Evolutionary conservation across 179 eudicot species (phyloP).

Genomic region (Silene vulgaris): DNA sequence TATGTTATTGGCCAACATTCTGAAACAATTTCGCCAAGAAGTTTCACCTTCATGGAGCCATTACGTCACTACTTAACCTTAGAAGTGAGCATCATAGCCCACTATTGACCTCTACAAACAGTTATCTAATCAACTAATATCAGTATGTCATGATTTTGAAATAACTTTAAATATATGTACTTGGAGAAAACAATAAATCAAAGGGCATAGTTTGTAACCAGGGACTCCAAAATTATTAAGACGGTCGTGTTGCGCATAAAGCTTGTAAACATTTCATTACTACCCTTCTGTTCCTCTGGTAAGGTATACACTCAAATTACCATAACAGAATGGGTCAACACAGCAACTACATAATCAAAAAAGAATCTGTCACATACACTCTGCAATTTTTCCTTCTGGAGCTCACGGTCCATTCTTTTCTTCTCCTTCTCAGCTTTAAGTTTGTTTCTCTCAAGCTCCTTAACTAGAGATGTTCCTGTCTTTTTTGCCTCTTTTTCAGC

Average conservation of each 20-base stretch:
- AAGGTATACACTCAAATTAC: not conserved
- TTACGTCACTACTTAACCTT: constrained; percentile 5
- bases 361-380: constrained; percentile 45
- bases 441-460: constrained; percentile 67
- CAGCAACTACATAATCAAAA: not conserved
- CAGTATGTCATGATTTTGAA: too few relatives aligned
- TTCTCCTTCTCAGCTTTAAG: constrained; percentile 73
- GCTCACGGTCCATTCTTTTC: constrained; percentile 69
- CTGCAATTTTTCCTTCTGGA: constrained; percentile 75
- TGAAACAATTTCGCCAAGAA: not conserved
- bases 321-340: not conserved
- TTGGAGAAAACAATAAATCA: too few relatives aligned
- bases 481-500: constrained; percentile 56
- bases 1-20: not conserved
- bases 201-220: too few relatives aligned
- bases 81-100: too few relatives aligned
- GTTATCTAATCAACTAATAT: too few relatives aligned
- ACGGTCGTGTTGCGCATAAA: too few relatives aligned
- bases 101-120: too few relatives aligned
- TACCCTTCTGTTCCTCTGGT: not conserved
- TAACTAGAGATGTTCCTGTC: constrained; percentile 46
- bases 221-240: too few relatives aligned
- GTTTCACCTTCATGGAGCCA: not conserved
- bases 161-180: too few relatives aligned
- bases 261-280: not conserved